phyloP scores from a whole-genome alignment of 208 protist species.

The Polymyxa betae region DNA sequence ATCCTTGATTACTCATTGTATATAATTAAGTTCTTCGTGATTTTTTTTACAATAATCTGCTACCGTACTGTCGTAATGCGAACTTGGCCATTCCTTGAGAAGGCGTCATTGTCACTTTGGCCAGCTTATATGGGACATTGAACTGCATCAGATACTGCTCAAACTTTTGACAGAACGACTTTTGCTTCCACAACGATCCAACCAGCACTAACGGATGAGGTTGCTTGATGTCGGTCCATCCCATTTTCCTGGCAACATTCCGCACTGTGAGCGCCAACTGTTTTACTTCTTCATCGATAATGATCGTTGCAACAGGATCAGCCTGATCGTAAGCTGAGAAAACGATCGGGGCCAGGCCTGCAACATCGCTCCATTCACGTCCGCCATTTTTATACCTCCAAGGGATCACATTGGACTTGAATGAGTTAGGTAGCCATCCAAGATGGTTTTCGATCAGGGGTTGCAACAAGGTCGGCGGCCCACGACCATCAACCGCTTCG shows the following conservation, averaged over 20 bases:
- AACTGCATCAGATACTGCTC: not conserved
- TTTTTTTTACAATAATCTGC: too few species aligned
- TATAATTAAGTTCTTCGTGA: too few species aligned
- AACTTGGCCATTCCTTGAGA: not conserved
- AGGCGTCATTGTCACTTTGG: not conserved
- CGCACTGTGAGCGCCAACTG: not conserved
- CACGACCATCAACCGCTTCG: not conserved
- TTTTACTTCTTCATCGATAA: not conserved
- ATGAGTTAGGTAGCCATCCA: not conserved
- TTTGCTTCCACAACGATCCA: conserved; percentile 35
- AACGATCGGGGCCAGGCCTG: not conserved
- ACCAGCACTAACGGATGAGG: not conserved
- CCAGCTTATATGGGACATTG: not conserved
- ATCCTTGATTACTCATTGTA: too few species aligned
- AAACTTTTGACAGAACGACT: not conserved
- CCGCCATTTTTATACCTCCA: conserved; percentile 33
- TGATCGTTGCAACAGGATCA: not conserved
- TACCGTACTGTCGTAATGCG: too few species aligned
- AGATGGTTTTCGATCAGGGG: not conserved
- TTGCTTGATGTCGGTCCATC: not conserved
- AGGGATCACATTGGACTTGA: not conserved
- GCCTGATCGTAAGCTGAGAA: not conserved
- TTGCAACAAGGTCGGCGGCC: not conserved
- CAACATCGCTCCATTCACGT: not conserved
- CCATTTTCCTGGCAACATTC: conserved; percentile 34